Evolutionary conservation across 371 early-diverging fungal genomes (phyloP).

Genomic region (Lichtheimia ornata): DNA sequence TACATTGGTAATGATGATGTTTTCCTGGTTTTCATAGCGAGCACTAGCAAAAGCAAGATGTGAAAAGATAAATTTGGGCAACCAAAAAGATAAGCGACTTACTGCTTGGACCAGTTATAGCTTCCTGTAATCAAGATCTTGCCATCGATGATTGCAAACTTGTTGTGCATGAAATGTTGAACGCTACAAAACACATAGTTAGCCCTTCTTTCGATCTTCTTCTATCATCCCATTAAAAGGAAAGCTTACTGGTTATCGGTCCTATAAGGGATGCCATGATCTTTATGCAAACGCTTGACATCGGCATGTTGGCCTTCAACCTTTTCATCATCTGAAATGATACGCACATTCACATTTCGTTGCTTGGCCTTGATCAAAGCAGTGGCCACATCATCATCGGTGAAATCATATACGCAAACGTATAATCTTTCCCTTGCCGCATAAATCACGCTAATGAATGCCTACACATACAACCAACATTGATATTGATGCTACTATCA

Average conservation of each 20-base stretch:
- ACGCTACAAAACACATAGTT: slow-evolving; percentile 16
- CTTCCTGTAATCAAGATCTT: slow-evolving; percentile 54
- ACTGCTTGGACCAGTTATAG: slow-evolving; percentile 68
- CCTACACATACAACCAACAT: slow-evolving; percentile 30
- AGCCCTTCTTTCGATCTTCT: neutral
- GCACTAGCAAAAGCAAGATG: slow-evolving; percentile 33
- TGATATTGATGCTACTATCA: too few relatives aligned
- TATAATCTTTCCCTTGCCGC: slow-evolving; percentile 56
- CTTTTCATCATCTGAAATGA: slow-evolving; percentile 68
- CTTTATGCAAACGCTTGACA: slow-evolving; percentile 49
- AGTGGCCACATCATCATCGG: slow-evolving; percentile 67
- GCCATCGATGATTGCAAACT: slow-evolving; percentile 57
- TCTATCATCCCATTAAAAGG: too few relatives aligned
- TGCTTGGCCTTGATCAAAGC: slow-evolving; percentile 58
- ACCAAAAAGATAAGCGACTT: neutral
- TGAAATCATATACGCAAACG: slow-evolving; percentile 65
- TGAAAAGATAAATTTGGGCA: neutral
- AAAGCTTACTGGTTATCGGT: slow-evolving; percentile 44
- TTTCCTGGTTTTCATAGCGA: slow-evolving; percentile 60
- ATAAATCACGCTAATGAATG: slow-evolving; percentile 53
- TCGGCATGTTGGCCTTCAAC: slow-evolving; percentile 60
- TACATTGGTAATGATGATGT: slow-evolving; percentile 57
- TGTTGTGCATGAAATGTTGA: slow-evolving; percentile 61
- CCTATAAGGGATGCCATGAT: slow-evolving; percentile 55
- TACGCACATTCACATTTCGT: slow-evolving; percentile 51